Evolutionary conservation across 805 yeast species (phyloP), one percentile per base, ranked within the genome.

Genomic region (Metschnikowia shivogae): DNA sequence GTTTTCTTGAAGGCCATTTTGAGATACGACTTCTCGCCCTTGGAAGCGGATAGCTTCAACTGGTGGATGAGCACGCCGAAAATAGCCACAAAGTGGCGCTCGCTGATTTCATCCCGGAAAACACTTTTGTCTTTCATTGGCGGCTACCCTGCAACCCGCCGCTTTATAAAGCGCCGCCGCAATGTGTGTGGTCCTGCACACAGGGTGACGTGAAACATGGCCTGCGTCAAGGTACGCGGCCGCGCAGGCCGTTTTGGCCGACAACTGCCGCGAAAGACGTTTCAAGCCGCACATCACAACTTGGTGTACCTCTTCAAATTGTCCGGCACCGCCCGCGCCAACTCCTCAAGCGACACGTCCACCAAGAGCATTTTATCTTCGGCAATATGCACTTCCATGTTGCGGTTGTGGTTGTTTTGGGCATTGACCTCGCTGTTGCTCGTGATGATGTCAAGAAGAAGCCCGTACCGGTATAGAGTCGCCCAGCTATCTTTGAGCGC

Each of bases 401-500:
- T 63, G 43, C 61, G 54, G 43, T 60, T 59, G 42, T 45, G 52
- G 36, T 58, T 58, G 44, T 66, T 58, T 35, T 53, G 54, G 31
- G 62, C 59, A 29, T 65, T 64, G n/a, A 67, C 65, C 44, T 71
- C 74, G 43, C 63, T 72, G 41, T 66, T 68, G 36, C 67, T 61
- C 7, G 75, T 72, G 3, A 73, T 60, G 6, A 73, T 73, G 43
- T 76, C 81, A 5, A 73, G 57, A 8, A 86, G 56, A 5, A 87
- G 58, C 1, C 84, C 83, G 26, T 73, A 53, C n/a, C 67, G 66
- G 50, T 77, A 77, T 28, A 89, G 60, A 1, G 76, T 67, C 52
- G 86, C 93, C 97, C 97, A 89, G 31, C 86, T 77, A 33, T 77
- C 77, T 38, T 77, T 73, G 50, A 89, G 73, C 24, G 82, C 77